Conservation (phyloP, 2,329 filamentous ascomycete genomes). For the Beauveria asiatica region DNA sequence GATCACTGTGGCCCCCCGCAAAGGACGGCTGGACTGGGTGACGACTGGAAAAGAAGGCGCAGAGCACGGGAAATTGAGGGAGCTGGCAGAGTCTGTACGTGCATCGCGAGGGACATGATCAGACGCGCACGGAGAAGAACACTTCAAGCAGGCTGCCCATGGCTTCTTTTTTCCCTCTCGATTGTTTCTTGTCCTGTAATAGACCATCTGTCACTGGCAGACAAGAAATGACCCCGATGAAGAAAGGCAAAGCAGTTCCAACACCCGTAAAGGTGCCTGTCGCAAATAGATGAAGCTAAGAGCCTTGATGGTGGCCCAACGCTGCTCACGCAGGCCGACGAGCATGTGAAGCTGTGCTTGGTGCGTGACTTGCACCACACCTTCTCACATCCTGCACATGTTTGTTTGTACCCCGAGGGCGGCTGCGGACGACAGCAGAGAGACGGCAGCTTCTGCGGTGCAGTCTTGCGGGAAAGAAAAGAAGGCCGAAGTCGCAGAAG, state of each 20-base stretch:
- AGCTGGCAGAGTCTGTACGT: no score
- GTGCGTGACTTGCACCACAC: background rate
- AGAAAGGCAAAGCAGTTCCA: background rate
- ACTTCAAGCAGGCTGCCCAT: background rate
- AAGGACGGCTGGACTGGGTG: no score
- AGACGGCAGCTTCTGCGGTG: background rate
- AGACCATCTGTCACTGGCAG: background rate
- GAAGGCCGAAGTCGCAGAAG: background rate
- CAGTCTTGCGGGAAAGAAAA: no score
- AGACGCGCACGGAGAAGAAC: background rate
- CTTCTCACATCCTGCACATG: no score
- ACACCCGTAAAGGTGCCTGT: background rate
- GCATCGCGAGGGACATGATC: background rate
- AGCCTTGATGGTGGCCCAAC: background rate
- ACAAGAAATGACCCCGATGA: background rate
- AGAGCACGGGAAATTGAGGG: no score
- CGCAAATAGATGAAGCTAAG: background rate
- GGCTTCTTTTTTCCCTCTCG: background rate
- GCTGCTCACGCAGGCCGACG: background rate
- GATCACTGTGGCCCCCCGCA: background rate
- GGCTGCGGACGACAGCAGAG: no score
- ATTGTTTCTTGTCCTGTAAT: background rate
- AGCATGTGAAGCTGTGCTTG: conserved; percentile 4
- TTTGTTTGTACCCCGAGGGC: no score
- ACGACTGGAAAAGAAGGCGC: no score